Evolutionary conservation across 129 eudicot genomes (phyloP).

Genomic region (Flaveria robusta): DNA sequence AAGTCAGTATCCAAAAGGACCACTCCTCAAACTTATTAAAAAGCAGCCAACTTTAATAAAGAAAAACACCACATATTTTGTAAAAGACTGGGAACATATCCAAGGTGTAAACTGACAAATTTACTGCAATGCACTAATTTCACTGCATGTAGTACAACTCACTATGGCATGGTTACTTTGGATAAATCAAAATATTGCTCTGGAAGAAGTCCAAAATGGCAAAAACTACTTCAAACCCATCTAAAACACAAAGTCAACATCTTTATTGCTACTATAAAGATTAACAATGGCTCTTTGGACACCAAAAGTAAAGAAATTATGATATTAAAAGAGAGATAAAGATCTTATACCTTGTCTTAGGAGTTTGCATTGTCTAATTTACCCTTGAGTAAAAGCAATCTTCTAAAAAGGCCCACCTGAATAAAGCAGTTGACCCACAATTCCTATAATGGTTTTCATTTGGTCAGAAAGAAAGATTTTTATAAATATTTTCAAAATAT

Average conservation of each 20-base stretch:
- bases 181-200: not conserved
- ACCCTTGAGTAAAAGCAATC: constrained; percentile 32
- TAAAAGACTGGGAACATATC: not conserved
- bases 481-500: not conserved
- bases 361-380: constrained; percentile 67
- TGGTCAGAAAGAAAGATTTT: constrained; percentile 41
- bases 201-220: not conserved
- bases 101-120: not conserved
- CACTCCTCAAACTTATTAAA: constrained; percentile 11
- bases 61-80: constrained; percentile 3
- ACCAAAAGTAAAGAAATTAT: not conserved
- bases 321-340: not conserved
- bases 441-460: constrained; percentile 36
- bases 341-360: constrained; percentile 66
- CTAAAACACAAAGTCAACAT: not conserved
- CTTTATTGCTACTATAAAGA: no score
- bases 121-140: not conserved
- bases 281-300: not conserved
- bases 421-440: constrained; percentile 48
- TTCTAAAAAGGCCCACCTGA: constrained; percentile 61
- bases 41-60: constrained; percentile 20
- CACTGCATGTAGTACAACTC: constrained; percentile 1
- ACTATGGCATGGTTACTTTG: not conserved
- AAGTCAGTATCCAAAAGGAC: constrained; percentile 17
- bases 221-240: not conserved